phyloP scores from a whole-genome alignment of 1,284 basidiomycete genomes.

The Pholiota adiposa region DNA sequence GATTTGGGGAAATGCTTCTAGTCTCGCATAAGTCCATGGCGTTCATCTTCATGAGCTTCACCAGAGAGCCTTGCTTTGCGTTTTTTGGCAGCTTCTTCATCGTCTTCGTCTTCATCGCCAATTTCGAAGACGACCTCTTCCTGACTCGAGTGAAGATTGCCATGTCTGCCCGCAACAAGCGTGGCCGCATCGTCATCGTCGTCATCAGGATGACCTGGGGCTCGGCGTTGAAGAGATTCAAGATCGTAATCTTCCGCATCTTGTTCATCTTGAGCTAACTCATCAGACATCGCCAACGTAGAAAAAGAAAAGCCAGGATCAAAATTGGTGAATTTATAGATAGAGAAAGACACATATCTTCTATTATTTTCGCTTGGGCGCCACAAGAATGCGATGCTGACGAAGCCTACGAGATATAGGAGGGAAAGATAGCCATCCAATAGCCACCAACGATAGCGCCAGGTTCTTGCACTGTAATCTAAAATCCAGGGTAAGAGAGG shows the following conservation, averaged over 20 bases:
- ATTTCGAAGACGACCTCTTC: slow-evolving; percentile 92
- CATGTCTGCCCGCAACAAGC: slow-evolving; percentile 59
- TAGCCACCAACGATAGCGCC: slow-evolving; percentile 94
- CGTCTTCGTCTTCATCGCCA: slow-evolving; percentile 84
- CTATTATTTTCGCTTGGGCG: slow-evolving; percentile 91
- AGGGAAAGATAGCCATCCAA: slow-evolving; percentile 95
- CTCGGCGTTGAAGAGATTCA: slow-evolving; percentile 67
- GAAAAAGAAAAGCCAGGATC: slow-evolving; percentile 40
- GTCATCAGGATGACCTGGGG: slow-evolving; percentile 56
- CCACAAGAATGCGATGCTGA: slow-evolving; percentile 90
- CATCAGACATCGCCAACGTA: slow-evolving; percentile 84
- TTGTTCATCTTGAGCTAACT: slow-evolving; percentile 86
- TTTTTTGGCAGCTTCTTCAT: slow-evolving; percentile 56
- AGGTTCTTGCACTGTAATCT: slow-evolving; percentile 95
- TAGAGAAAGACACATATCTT: slow-evolving; percentile 60
- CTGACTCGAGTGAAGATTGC: slow-evolving; percentile 47
- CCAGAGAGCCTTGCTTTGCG: slow-evolving; percentile 46
- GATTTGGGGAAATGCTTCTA: slow-evolving; percentile 18
- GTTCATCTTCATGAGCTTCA: slow-evolving; percentile 56
- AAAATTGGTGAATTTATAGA: slow-evolving; percentile 20
- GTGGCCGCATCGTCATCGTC: slow-evolving; percentile 65
- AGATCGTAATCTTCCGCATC: slow-evolving; percentile 94
- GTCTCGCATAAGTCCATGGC: slow-evolving; percentile 60
- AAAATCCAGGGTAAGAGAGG: background rate
- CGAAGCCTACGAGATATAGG: slow-evolving; percentile 84